Percentiles rank a stretch among this genome's conserved stretches.
Evolutionary conservation across 768 basidiomycete species (phyloP).

Genomic region (Tulasnella sp.): DNA sequence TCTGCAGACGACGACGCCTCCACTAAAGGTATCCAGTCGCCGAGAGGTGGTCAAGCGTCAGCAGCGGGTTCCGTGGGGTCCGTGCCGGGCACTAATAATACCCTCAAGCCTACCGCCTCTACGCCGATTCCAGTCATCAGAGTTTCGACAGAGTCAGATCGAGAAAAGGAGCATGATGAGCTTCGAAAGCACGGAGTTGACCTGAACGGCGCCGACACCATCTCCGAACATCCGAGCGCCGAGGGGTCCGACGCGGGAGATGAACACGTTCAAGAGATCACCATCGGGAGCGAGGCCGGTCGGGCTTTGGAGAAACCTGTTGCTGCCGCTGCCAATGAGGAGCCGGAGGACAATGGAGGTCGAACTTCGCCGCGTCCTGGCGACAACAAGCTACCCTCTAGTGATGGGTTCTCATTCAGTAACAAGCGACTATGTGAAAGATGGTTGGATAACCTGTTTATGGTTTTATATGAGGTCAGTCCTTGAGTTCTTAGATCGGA

Average conservation of each 20-base stretch:
- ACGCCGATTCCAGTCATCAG: slow-evolving; percentile 56
- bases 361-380: slow-evolving; percentile 20
- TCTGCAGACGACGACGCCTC: slow-evolving; percentile 59
- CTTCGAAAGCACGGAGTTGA: slow-evolving; percentile 34
- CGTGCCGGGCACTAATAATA: slow-evolving; percentile 23
- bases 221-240: slow-evolving; percentile 8
- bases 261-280: slow-evolving; percentile 9
- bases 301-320: slow-evolving; percentile 27
- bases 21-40: slow-evolving; percentile 40
- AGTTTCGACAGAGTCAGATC: slow-evolving; percentile 60
- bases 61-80: slow-evolving; percentile 25
- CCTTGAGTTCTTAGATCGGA: not conserved
- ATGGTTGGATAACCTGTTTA: slow-evolving; percentile 96
- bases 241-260: slow-evolving; percentile 20
- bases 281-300: not conserved
- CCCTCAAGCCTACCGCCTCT: slow-evolving; percentile 10
- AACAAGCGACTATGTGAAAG: slow-evolving; percentile 95
- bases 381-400: slow-evolving; percentile 21
- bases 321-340: slow-evolving; percentile 30
- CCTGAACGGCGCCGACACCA: slow-evolving; percentile 15
- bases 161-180: slow-evolving; percentile 43
- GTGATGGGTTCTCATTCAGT: slow-evolving; percentile 76
- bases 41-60: slow-evolving; percentile 31
- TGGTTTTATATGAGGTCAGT: slow-evolving; percentile 91
- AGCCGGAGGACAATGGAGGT: slow-evolving; percentile 17